These are phyloP conservation scores for Paramecium bursaria DNA, from an alignment of 73 alveolate genomes.

Conservation along the genomic window DNA sequence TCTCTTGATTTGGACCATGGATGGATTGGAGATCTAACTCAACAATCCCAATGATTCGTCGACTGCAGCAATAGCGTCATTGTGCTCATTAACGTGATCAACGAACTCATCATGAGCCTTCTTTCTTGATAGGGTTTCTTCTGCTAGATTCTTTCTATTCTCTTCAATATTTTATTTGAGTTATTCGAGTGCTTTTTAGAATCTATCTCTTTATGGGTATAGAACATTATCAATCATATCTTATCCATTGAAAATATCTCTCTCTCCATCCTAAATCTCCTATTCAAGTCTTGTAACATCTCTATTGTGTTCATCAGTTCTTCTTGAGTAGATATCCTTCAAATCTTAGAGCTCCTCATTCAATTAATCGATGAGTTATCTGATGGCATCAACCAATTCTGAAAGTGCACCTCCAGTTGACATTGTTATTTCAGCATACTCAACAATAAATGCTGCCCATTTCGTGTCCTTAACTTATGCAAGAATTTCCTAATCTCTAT, in stretches of 20 bases:
- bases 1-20: slow-evolving; percentile 47
- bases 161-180: slow-evolving; percentile 32
- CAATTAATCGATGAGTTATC: slow-evolving; percentile 20
- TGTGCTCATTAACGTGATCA: slow-evolving; percentile 32
- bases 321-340: slow-evolving; percentile 27
- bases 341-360: slow-evolving; percentile 44
- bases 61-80: slow-evolving; percentile 62
- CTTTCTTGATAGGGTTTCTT: slow-evolving; percentile 44
- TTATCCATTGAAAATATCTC: slow-evolving; percentile 59
- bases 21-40: slow-evolving; percentile 31
- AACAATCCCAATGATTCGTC: slow-evolving; percentile 49
- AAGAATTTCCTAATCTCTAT: background rate
- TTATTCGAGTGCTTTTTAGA: slow-evolving; percentile 44
- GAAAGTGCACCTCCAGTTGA: slow-evolving; percentile 36
- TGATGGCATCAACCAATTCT: slow-evolving; percentile 42
- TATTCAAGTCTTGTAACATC: slow-evolving; percentile 60
- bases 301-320: slow-evolving; percentile 63
- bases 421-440: slow-evolving; percentile 38
- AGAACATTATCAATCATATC: slow-evolving; percentile 55
- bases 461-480: slow-evolving; percentile 34
- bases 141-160: slow-evolving; percentile 40
- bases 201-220: slow-evolving; percentile 46
- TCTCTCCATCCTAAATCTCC: slow-evolving; percentile 49
- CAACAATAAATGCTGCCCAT: slow-evolving; percentile 46
- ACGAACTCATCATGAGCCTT: slow-evolving; percentile 26